Conservation (phyloP, 108 stramenopile species). For the Skeletonema potamos region DNA sequence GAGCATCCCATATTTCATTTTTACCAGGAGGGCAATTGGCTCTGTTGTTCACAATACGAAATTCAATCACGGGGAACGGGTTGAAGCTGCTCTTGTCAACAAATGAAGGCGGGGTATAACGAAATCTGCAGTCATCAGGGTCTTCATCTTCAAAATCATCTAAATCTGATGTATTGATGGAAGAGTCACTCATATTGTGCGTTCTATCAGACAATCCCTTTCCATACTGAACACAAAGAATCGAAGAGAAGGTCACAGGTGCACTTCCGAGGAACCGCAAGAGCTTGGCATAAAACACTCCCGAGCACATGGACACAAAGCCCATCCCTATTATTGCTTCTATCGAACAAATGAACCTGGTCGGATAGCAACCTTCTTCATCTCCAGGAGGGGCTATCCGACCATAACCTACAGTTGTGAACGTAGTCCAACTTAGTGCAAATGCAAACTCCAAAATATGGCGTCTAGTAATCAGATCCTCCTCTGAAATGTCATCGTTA, state of each 20-base stretch:
- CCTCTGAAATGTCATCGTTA: not conserved
- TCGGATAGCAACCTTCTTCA: slow-evolving; percentile 14
- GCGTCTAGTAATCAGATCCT: not conserved
- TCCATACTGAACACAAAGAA: slow-evolving; percentile 36
- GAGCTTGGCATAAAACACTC: slow-evolving; percentile 23
- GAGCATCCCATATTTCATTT: slow-evolving; percentile 37
- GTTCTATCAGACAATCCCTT: slow-evolving; percentile 20
- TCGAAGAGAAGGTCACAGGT: slow-evolving; percentile 34
- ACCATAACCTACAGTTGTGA: slow-evolving; percentile 20
- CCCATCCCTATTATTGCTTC: slow-evolving; percentile 32
- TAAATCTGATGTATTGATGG: not conserved
- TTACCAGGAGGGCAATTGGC: slow-evolving; percentile 17
- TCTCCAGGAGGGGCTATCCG: slow-evolving; percentile 26
- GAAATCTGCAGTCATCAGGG: not conserved
- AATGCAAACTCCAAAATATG: slow-evolving; percentile 28
- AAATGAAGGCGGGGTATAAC: not conserved
- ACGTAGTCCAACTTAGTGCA: slow-evolving; percentile 34
- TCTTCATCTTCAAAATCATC: not conserved
- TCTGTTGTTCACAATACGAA: slow-evolving; percentile 29
- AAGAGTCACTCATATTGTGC: not conserved
- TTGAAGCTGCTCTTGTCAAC: not conserved
- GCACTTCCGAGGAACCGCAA: slow-evolving; percentile 14
- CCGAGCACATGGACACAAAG: slow-evolving; percentile 28
- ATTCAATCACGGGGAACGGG: slow-evolving; percentile 28
- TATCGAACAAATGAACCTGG: slow-evolving; percentile 23